Percentiles rank a stretch among this genome's conserved stretches.
Conservation (phyloP, 2,329 filamentous ascomycete species). For the Calonectria naviculata region DNA sequence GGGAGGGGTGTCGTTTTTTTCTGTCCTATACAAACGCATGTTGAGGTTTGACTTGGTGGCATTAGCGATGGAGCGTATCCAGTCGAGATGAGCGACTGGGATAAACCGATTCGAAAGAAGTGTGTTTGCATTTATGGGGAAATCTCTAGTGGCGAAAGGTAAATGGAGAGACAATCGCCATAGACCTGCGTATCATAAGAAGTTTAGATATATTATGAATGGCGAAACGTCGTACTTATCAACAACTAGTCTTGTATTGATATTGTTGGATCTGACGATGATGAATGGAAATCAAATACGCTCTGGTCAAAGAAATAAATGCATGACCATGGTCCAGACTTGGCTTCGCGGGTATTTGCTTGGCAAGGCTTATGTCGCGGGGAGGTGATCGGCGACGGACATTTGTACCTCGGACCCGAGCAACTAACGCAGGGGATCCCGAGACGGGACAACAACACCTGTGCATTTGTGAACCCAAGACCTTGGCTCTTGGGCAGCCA, state of each 20-base stretch:
- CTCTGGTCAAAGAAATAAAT: not conserved
- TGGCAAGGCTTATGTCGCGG: not conserved
- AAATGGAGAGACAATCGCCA: constrained; percentile 15
- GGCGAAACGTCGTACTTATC: constrained; percentile 1
- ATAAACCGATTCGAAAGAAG: constrained; percentile 19
- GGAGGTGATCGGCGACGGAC: constrained; percentile 1
- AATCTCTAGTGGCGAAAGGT: constrained; percentile 13
- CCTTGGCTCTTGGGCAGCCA: not conserved
- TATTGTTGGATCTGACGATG: too few species aligned
- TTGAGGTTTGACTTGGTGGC: constrained; percentile 38
- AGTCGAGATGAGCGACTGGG: constrained; percentile 26
- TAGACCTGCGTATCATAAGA: constrained; percentile 14
- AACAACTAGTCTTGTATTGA: too few species aligned
- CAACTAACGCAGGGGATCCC: not conserved
- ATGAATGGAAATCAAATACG: too few species aligned
- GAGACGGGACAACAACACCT: not conserved
- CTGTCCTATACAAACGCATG: constrained; percentile 42
- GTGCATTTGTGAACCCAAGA: not conserved
- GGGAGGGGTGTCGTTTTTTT: constrained; percentile 32
- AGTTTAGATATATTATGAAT: constrained; percentile 11
- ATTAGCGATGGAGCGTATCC: constrained; percentile 38
- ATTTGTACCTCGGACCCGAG: not conserved
- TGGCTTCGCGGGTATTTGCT: not conserved
- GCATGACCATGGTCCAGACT: too few species aligned
- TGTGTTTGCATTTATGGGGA: constrained; percentile 25